Evolutionary conservation across 2,329 filamentous ascomycete genomes (phyloP).

Genomic region (Orbilia ellipsospora): DNA sequence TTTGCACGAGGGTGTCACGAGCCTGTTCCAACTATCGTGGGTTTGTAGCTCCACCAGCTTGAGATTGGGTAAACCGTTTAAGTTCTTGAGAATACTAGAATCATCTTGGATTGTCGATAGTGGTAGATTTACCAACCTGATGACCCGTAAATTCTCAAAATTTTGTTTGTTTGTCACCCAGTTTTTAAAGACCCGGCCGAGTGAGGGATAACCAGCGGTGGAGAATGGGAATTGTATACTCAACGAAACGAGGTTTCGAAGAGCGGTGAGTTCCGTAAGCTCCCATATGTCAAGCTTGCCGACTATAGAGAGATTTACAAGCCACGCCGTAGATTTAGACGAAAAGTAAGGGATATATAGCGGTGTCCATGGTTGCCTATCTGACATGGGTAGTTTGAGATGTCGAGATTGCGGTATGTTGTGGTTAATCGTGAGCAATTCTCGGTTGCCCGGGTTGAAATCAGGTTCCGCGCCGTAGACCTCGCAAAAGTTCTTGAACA

Average conservation of each 20-base stretch:
- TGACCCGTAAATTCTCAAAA: conserved; percentile 24
- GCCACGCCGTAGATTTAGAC: conserved; percentile 24
- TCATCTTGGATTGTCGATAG: conserved; percentile 5
- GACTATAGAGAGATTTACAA: conserved; percentile 35
- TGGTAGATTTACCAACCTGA: conserved; percentile 19
- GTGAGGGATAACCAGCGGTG: neutral
- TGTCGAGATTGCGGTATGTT: conserved; percentile 21
- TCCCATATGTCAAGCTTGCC: conserved; percentile 44
- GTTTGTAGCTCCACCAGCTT: conserved; percentile 30
- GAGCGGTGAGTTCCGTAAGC: conserved; percentile 27
- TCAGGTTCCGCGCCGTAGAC: conserved; percentile 48
- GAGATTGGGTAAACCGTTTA: conserved; percentile 20
- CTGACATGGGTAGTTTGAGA: conserved; percentile 35
- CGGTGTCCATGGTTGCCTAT: conserved; percentile 32
- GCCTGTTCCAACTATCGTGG: conserved; percentile 4
- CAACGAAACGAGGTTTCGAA: conserved; percentile 38
- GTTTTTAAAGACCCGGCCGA: conserved; percentile 44
- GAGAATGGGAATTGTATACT: conserved; percentile 18
- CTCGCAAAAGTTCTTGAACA: conserved; percentile 53
- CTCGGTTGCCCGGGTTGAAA: conserved; percentile 45
- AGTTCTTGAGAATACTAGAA: conserved; percentile 1
- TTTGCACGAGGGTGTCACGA: neutral
- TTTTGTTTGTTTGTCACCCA: conserved; percentile 47
- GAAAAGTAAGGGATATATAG: conserved; percentile 36
- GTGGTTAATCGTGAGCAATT: conserved; percentile 13